A percentile compares a stretch with the other conserved stretches of the same genome.
phyloP scores from a whole-genome alignment of 805 yeast genomes.

The Kluyveromyces dobzhanskii region DNA sequence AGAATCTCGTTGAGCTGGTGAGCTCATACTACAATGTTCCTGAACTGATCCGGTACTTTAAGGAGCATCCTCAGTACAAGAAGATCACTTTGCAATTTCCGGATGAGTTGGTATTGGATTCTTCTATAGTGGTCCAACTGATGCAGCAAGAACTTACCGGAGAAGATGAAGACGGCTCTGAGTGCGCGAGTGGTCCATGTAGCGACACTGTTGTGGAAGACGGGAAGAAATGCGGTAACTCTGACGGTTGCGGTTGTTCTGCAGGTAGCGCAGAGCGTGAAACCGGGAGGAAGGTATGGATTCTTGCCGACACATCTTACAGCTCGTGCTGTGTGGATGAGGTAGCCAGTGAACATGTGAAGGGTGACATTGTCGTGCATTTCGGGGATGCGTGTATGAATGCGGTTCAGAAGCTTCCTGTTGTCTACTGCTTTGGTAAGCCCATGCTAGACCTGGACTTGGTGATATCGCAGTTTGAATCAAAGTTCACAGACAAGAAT shows the following conservation, averaged over 20 bases:
- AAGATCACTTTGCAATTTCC: conserved; percentile 86
- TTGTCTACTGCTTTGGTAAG: conserved; percentile 71
- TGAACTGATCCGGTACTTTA: conserved; percentile 36
- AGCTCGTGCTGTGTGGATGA: conserved; percentile 95
- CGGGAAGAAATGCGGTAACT: neutral
- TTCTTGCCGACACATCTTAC: conserved; percentile 92
- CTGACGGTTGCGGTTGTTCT: neutral
- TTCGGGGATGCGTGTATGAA: conserved; percentile 93
- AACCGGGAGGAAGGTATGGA: conserved; percentile 46
- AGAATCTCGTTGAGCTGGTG: conserved; percentile 30
- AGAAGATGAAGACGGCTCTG: neutral
- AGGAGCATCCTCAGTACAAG: conserved; percentile 30
- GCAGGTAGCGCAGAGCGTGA: neutral
- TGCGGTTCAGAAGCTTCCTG: conserved; percentile 63
- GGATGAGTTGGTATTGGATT: conserved; percentile 67
- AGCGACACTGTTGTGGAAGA: neutral
- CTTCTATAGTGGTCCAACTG: conserved; percentile 57
- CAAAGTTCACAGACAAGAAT: conserved; percentile 32
- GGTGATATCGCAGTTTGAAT: conserved; percentile 34
- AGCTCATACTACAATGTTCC: conserved; percentile 48
- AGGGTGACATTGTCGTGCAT: conserved; percentile 78
- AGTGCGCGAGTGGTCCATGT: neutral
- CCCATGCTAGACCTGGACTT: conserved; percentile 43
- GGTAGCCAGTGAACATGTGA: conserved; percentile 90
- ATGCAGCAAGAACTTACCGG: conserved; percentile 35